Base-by-base conservation (phyloP, 1,139 yeast genomes). In the Eremothecium coryli region DNA sequence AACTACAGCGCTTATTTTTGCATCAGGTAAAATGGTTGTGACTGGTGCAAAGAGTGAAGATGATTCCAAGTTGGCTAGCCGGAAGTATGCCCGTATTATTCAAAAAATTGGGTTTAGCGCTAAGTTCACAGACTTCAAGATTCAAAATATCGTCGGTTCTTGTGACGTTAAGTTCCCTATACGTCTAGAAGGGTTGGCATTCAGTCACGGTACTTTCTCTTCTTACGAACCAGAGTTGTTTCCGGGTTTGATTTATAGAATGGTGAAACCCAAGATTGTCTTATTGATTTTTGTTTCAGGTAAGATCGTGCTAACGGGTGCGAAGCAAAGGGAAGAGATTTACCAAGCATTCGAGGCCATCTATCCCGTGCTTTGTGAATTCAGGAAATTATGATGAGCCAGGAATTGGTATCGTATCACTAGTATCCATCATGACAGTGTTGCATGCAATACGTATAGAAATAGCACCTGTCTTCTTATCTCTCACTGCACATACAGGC, bases 21-120 rank as follows among this genome's bases (percentile, higher is more conserved):
- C 98, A 2, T 85, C 96, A 4, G 99, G 99, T 54, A 90, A 90
- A 61, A 90, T 90, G 99, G 99, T 90, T 49, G 99, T 90, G 18
- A 90, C 98, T 23, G 99, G 99, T 72, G 99, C 98, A 20, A 90
- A 90, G 60, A 82, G 95, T 26, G 98, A 90, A 60, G 98, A 90
- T 58, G 98, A 90, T 59, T 85, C 96, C 13, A 93, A 93, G 61
- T 69, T 90, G 49, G 98, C 98, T 2, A 86, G 96, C 18, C 76
- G 98, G 64, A 90, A 90, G 58, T 90, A 93, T 54, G 99, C 99
- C 2, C 77, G 98, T 66, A 90, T 90, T 56, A 90, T 90, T 47
- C 99, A 93, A 58, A 93, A 93, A 61, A 79, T 90, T 50, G 99
- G 99, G 2, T 90, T 90, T 66, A 85, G 88, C 56, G 98, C 90